Base-by-base conservation (phyloP, 2,329 filamentous ascomycete genomes). In the Ophiostoma tasmaniense region DNA sequence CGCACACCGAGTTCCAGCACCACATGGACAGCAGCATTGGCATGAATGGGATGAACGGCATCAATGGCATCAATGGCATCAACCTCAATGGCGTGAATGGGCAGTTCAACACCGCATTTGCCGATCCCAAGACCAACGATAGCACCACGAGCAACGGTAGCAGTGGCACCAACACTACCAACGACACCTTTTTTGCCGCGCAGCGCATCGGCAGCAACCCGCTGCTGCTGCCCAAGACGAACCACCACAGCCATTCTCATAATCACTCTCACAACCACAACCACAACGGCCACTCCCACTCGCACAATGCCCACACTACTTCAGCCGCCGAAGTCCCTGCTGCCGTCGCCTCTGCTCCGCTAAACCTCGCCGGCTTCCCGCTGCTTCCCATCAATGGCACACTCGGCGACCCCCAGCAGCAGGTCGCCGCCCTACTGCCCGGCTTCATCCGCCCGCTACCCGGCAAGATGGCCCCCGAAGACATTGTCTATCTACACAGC, bases 381-480 rank as follows among this genome's bases (percentile, higher is more conserved):
- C 70, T 73, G 17, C 68, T 73, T 10, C 72, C 71, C 25, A 67
- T 72, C 52, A 73, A 73, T n/a, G 70, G 71, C 7, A 66, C 71
- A 5, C 68, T 73, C 77, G 75, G 42, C 78, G 72, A 73, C 33
- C 71, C 72, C 6, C 70, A 72, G 45, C 71, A 73, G 52, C 72
- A 73, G 68, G 81, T 70, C 7, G 66, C 69, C 64, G 78, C 82
- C 42, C 81, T 88, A 69, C 79, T 89, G 28, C 87, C 87, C 50
- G 79, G 80, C 39, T 97, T 92, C 76, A 88, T 97, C 75, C 91
- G 91, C 74, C 89, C 92, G 30, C 82, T 97, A 7, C 92, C 93
- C 0, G 79, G 85, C 61, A 90, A 89, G 75, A 90, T 97, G 73
- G 87, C 90, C 6, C 83, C 86, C 17, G 92, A 96, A 73, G 93